Evolutionary conservation across 257 asterid species (phyloP), one percentile per base, ranked within the genome.

Genomic region (Petunia axillaris): DNA sequence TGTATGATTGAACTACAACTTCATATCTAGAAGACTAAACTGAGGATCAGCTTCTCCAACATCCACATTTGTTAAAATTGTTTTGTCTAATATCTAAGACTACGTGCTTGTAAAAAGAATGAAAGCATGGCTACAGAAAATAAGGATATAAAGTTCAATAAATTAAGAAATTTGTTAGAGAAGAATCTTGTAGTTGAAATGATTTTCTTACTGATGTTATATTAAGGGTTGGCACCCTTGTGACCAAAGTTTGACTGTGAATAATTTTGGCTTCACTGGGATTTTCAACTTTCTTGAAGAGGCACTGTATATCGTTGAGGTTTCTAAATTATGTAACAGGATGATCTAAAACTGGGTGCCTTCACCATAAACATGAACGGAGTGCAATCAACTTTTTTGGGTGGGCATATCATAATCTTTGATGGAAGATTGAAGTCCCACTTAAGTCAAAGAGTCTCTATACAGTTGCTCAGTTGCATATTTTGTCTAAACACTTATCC

Each of bases 1-100:
- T 71, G 2, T 71, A 11, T 79, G 50, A 38, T 68, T 46, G 4
- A 48, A 44, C 38, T 50, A 36, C 35, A n/a, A 76, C 9, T 41
- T 77, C 8, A 38, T 16, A 64, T 68, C 71, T 36, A n/a, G 48
- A 64, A 38, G 64, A 8, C 38, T 71, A 36, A 48, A 48, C 50
- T 44, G 64, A 79, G 25, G 63, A 79, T 64, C 58, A 43, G 25
- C 59, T 66, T 11, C 37, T 66, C 48, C 76, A 60, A 64, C 44
- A 40, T 53, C 81, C 59, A 64, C 14, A 40, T 64, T 55, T 41
- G 41, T 79, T 64, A 36, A 15, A 57, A 16, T 10, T 64, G 52
- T 48, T 78, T 66, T 36, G 39, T 63, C 38, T 52, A 35, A 48
- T 64, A 43, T 46, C 10, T 78, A 75, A 46, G 59, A 57, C 6